Percentiles rank a stretch among this genome's conserved stretches.
Conservation (phyloP, 2,329 filamentous ascomycete species). For the Nothophoma quercina region DNA sequence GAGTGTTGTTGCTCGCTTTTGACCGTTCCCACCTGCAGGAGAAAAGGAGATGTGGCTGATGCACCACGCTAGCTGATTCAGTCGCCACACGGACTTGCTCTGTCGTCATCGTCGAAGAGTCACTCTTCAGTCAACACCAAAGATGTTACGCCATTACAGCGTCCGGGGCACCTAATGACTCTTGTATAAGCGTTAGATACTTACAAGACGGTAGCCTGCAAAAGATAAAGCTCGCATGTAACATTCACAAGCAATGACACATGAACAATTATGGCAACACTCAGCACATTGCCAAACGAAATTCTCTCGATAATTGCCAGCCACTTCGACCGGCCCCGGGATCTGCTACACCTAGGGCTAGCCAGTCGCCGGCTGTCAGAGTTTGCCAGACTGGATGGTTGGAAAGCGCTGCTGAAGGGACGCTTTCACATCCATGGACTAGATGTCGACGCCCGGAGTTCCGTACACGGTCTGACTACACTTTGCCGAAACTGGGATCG, state of each 20-base stretch:
- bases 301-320: constrained; percentile 41
- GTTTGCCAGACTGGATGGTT: constrained; percentile 42
- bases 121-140: constrained; percentile 14
- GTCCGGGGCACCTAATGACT: constrained; percentile 12
- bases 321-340: constrained; percentile 39
- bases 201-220: background rate
- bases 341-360: constrained; percentile 36
- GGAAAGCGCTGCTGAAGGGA: constrained; percentile 44
- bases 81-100: constrained; percentile 12
- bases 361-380: constrained; percentile 31
- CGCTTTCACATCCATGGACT: constrained; percentile 37
- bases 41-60: constrained; percentile 19
- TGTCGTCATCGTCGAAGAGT: constrained; percentile 33
- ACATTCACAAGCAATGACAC: background rate
- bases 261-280: constrained; percentile 25
- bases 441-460: constrained; percentile 40
- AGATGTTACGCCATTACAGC: background rate
- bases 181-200: background rate
- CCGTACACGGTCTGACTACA: constrained; percentile 63
- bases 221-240: background rate
- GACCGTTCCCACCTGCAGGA: background rate
- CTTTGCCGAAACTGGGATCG: constrained; percentile 65
- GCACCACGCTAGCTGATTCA: constrained; percentile 12
- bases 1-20: constrained; percentile 3
- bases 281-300: constrained; percentile 43